Conservation (phyloP, 768 basidiomycete genomes). For the Boletus barrowsii region DNA sequence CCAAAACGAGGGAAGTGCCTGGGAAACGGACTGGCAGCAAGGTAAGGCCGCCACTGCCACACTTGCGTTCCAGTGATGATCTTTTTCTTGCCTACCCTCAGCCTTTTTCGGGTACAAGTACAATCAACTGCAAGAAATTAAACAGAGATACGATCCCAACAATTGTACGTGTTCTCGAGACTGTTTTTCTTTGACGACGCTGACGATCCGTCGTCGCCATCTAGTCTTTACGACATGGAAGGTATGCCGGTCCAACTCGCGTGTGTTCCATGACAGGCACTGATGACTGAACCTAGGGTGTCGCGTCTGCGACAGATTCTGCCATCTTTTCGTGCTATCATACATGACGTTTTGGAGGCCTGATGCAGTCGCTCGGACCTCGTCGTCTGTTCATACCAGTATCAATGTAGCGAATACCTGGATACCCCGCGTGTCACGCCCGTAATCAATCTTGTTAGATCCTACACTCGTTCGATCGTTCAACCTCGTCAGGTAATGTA, state of each 20-base stretch:
- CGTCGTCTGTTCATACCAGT: neutral
- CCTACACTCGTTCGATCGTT: no score
- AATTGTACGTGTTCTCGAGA: conserved; percentile 7
- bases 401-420: no score
- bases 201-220: neutral
- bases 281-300: conserved; percentile 1
- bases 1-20: conserved; percentile 20
- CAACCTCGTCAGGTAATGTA: no score
- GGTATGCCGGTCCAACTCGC: neutral
- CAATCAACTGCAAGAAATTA: conserved; percentile 6
- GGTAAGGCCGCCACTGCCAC: neutral
- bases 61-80: no score
- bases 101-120: conserved; percentile 23
- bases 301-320: conserved; percentile 2
- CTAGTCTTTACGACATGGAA: conserved; percentile 18
- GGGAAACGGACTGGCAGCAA: conserved; percentile 15
- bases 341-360: neutral
- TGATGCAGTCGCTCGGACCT: neutral
- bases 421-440: no score
- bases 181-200: neutral
- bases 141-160: conserved; percentile 11
- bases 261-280: neutral
- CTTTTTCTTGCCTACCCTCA: neutral
- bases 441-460: no score
- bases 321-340: conserved; percentile 3